Evolutionary conservation across 352 stramenopile genomes (phyloP), one percentile per base, ranked within the genome.

Genomic region (Phytopythium aichiense): DNA sequence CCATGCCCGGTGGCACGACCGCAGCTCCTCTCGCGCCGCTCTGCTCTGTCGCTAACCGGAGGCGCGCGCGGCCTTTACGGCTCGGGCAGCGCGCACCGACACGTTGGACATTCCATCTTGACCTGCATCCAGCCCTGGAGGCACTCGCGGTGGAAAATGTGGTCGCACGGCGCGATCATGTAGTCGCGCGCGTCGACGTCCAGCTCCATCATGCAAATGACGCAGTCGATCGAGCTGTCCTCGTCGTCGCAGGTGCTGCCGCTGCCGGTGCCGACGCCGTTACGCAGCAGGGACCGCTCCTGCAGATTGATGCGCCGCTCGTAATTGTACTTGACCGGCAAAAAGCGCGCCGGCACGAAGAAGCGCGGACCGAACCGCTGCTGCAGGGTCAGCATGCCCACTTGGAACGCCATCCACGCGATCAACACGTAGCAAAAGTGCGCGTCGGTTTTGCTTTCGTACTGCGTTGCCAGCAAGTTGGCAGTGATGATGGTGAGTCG

Each of bases 271-370:
- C 49, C 38, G 38, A 20, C 15, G 38, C 38, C 49, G 13, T 65
- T 69, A 35, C 79, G 78, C 8, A 94, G 69, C 42, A 92, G 62
- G 60, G 79, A 80, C 57, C 91, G 59, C 55, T 92, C 69, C 57
- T 92, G 79, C 40, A 77, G 22, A 54, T 86, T 81, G 28, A 93
- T 90, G 48, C 80, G 79, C 38, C 96, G 87, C 76, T 95, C 91
- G 79, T 99, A 99, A 67, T 99, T 97, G 76, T 98, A 99, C 74
- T 98, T 98, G 40, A 97, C 92, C 2, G 97, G 97, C 35, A 99
- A 63, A 61, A 98, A 98, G 62, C 87, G 81, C 43, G 91, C 84
- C 37, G 97, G 97, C 35, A 99, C 94, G 74, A 99, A 98, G 65
- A 98, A 98, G 37, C 95, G 78, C 33, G 96, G 92, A 2, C 96